phyloP scores from a whole-genome alignment of 257 asterid species.

The Rehmannia glutinosa region DNA sequence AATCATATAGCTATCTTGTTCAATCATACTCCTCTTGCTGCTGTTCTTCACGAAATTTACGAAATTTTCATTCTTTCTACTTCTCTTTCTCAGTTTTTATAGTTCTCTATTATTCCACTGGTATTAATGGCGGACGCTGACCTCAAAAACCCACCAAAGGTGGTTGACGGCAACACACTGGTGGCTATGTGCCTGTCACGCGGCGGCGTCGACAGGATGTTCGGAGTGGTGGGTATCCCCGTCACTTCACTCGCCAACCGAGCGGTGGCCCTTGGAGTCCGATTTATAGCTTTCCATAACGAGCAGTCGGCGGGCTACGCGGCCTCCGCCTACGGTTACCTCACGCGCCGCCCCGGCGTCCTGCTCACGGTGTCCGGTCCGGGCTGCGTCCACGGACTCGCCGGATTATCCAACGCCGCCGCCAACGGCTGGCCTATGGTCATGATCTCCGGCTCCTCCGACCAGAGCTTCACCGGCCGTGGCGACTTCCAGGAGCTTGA shows the following conservation, averaged over 20 bases:
- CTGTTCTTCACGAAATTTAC: not conserved
- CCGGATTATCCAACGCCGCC: slow-evolving; percentile 88
- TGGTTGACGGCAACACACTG: slow-evolving; percentile 58
- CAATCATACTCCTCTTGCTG: not conserved
- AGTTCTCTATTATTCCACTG: not conserved
- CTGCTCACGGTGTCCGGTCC: slow-evolving; percentile 95
- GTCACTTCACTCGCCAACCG: slow-evolving; percentile 81
- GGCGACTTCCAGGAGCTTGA: slow-evolving; percentile 94
- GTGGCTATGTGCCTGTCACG: slow-evolving; percentile 76
- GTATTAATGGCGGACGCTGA: slow-evolving; percentile 41
- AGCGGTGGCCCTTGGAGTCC: slow-evolving; percentile 67
- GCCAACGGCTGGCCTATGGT: slow-evolving; percentile 87
- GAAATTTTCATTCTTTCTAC: not conserved
- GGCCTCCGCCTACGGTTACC: slow-evolving; percentile 94
- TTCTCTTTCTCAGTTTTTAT: not conserved
- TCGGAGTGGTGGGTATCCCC: slow-evolving; percentile 91
- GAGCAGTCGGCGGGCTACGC: slow-evolving; percentile 98
- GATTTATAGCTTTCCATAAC: slow-evolving; percentile 92
- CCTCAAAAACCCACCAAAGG: not conserved
- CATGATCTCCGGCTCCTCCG: slow-evolving; percentile 85
- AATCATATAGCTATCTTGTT: not conserved
- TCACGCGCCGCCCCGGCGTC: slow-evolving; percentile 83
- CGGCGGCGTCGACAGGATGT: slow-evolving; percentile 67
- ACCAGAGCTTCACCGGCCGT: slow-evolving; percentile 61
- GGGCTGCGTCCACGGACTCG: slow-evolving; percentile 91